phyloP scores from a whole-genome alignment of 192 early-diverging fungal genomes.

The Gaertneriomyces sp. region DNA sequence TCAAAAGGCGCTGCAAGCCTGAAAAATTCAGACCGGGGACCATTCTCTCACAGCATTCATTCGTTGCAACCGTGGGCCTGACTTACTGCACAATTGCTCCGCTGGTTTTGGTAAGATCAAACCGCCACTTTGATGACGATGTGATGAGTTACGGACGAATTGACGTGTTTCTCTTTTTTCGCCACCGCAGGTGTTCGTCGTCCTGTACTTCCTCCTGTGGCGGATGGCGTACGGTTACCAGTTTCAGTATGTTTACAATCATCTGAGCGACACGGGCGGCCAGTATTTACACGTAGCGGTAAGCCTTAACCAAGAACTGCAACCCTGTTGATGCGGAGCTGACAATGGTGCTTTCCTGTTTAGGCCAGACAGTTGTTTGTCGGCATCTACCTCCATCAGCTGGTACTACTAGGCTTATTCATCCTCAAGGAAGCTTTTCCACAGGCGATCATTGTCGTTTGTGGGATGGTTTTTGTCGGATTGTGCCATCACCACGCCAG shows the following conservation, averaged over 20 bases:
- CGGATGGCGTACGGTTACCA: slow-evolving; percentile 78
- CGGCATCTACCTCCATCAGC: slow-evolving; percentile 55
- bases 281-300: slow-evolving; percentile 32
- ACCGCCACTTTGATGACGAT: too few species aligned
- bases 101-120: slow-evolving; percentile 46
- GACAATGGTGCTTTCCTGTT: too few species aligned
- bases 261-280: slow-evolving; percentile 35
- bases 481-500: slow-evolving; percentile 52
- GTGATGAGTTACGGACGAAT: too few species aligned
- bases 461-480: slow-evolving; percentile 47
- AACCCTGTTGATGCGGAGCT: too few species aligned
- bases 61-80: slow-evolving; percentile 57
- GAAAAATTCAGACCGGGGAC: slow-evolving; percentile 26
- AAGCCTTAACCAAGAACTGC: background rate
- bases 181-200: slow-evolving; percentile 53
- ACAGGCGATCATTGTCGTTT: slow-evolving; percentile 40
- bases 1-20: slow-evolving; percentile 52
- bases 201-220: slow-evolving; percentile 67
- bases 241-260: slow-evolving; percentile 60
- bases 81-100: slow-evolving; percentile 79
- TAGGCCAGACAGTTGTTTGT: slow-evolving; percentile 33
- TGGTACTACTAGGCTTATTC: slow-evolving; percentile 71
- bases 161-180: too few species aligned
- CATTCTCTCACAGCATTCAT: slow-evolving; percentile 32
- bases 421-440: slow-evolving; percentile 49